These are phyloP conservation scores for Spatholobus suberectus DNA, from an alignment of 306 rosid genomes.

Conservation along the genomic window DNA sequence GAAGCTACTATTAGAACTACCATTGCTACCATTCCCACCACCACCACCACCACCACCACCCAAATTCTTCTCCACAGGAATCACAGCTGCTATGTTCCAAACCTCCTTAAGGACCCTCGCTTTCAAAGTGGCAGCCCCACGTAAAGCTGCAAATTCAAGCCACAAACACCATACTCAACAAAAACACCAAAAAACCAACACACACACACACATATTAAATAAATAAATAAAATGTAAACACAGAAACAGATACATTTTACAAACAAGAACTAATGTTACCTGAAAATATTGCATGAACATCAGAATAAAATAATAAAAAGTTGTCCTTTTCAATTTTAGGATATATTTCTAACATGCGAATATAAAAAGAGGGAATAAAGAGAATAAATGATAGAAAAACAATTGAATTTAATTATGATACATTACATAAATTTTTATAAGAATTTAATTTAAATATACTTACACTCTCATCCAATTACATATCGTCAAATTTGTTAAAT, in stretches of 20 bases:
- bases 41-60: conserved; percentile 23
- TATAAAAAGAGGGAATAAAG: neutral
- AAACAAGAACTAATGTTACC: neutral
- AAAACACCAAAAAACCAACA: neutral
- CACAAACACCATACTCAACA: conserved; percentile 23
- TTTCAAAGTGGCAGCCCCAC: conserved; percentile 95
- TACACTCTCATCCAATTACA: no score
- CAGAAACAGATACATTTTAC: neutral
- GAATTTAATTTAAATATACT: no score
- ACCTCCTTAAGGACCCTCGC: conserved; percentile 97
- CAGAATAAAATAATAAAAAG: neutral
- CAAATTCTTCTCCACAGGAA: conserved; percentile 82
- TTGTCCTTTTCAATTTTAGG: neutral
- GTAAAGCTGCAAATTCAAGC: conserved; percentile 61
- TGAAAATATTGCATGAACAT: neutral
- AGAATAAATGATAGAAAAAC: neutral
- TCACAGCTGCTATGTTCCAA: conserved; percentile 91
- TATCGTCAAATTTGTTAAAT: neutral
- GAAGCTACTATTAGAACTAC: conserved; percentile 69
- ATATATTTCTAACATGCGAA: neutral
- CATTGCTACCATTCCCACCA: conserved; percentile 43
- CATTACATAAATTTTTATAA: no score
- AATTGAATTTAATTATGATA: no score
- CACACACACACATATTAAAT: conserved; percentile 16
- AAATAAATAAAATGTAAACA: neutral